A percentile compares a stretch with the other conserved stretches of the same genome.
Conservation (phyloP, 352 stramenopile genomes). For the Hyphochytrium catenoides region DNA sequence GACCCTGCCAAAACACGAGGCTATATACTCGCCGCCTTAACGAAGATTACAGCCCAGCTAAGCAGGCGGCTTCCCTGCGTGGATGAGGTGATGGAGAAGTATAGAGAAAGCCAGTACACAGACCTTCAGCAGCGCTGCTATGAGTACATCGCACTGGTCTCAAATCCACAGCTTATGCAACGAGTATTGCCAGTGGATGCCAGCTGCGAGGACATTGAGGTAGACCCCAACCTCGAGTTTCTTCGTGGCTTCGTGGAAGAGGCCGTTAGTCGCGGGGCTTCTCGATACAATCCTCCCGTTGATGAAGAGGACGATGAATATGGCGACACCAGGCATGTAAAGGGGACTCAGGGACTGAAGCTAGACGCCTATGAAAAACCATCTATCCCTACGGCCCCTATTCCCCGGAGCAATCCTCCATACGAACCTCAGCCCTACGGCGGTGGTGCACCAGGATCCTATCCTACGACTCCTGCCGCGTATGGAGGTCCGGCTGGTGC, state of each 20-base stretch:
- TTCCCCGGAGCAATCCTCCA: too few relatives aligned
- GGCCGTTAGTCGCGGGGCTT: conserved; percentile 66
- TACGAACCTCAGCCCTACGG: too few relatives aligned
- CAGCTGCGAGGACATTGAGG: conserved; percentile 76
- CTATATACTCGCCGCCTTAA: conserved; percentile 85
- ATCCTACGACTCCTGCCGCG: too few relatives aligned
- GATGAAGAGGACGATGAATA: conserved; percentile 86
- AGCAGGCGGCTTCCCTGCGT: conserved; percentile 60
- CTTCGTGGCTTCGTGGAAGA: conserved; percentile 81
- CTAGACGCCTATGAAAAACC: too few relatives aligned
- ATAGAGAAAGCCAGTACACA: conserved; percentile 78
- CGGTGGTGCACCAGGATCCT: too few relatives aligned
- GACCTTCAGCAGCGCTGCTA: conserved; percentile 96
- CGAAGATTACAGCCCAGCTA: conserved; percentile 93
- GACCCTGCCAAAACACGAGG: conserved; percentile 75
- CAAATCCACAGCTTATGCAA: conserved; percentile 64
- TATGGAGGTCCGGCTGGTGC: too few relatives aligned
- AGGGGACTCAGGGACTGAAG: too few relatives aligned
- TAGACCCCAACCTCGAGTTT: conserved; percentile 87
- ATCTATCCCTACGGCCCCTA: too few relatives aligned
- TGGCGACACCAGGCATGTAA: conserved; percentile 24
- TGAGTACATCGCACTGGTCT: conserved; percentile 87
- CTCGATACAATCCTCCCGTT: conserved; percentile 78
- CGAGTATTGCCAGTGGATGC: conserved; percentile 90
- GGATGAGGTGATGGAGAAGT: conserved; percentile 87